A percentile compares a stretch with the other conserved stretches of the same genome.
phyloP scores from a whole-genome alignment of 2,329 filamentous ascomycete species.

The Penicillium expansum region DNA sequence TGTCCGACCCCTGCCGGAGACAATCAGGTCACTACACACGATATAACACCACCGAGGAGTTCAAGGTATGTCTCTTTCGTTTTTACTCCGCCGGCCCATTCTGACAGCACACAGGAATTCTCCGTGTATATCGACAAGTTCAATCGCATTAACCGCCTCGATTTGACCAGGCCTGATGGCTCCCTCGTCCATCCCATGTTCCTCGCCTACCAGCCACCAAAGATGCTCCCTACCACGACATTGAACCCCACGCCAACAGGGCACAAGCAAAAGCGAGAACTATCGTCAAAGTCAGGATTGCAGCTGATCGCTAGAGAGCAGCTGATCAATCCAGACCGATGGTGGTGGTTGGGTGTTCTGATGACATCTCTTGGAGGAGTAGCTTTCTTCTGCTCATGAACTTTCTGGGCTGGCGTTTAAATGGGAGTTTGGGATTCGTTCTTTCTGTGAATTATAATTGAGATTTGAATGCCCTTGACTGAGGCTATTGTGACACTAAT shows the following conservation, averaged over 20 bases:
- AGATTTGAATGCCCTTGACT: neutral
- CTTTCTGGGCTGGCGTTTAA: neutral
- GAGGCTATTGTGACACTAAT: constrained; percentile 23
- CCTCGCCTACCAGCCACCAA: constrained; percentile 59
- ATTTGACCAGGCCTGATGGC: constrained; percentile 64
- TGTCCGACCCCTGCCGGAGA: constrained; percentile 63
- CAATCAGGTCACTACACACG: constrained; percentile 58
- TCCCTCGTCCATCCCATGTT: constrained; percentile 67
- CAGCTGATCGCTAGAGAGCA: constrained; percentile 33
- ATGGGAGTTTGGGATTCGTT: neutral
- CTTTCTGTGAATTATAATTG: constrained; percentile 6
- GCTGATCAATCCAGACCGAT: constrained; percentile 41
- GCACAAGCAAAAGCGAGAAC: constrained; percentile 31
- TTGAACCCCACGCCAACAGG: constrained; percentile 55
- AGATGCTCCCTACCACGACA: constrained; percentile 68
- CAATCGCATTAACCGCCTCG: constrained; percentile 60
- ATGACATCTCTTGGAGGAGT: constrained; percentile 47
- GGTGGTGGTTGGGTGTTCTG: constrained; percentile 51
- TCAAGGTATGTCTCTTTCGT: constrained; percentile 50
- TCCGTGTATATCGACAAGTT: constrained; percentile 56
- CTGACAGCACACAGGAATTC: constrained; percentile 36
- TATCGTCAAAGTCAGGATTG: constrained; percentile 8
- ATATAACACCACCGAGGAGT: constrained; percentile 63
- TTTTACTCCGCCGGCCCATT: neutral
- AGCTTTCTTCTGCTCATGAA: constrained; percentile 35